A percentile compares a stretch with the other conserved stretches of the same genome.
Conservation (phyloP, 805 yeast genomes). For the Spathaspora hagerdaliae region DNA sequence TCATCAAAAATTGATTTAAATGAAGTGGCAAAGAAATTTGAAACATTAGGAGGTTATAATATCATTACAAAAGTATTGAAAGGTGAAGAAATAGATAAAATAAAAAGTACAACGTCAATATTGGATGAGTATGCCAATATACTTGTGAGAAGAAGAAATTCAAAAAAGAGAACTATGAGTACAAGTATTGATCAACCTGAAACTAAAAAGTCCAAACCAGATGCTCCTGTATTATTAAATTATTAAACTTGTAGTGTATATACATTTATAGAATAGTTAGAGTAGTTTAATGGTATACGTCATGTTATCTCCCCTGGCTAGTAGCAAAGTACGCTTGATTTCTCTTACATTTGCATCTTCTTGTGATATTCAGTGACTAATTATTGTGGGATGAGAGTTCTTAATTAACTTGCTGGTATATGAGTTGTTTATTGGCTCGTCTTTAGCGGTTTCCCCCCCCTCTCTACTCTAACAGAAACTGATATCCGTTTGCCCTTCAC, state of each 20-base stretch:
- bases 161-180: conserved; percentile 4
- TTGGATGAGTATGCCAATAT: conserved; percentile 1
- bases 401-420: too few relatives aligned
- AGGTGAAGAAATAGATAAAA: neutral
- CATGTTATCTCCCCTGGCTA: too few relatives aligned
- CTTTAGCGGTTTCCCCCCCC: too few relatives aligned
- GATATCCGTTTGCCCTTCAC: too few relatives aligned
- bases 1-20: neutral
- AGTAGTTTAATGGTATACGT: neutral
- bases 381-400: too few relatives aligned
- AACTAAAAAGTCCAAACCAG: conserved; percentile 7
- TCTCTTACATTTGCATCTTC: too few relatives aligned
- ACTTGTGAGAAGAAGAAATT: conserved; percentile 2
- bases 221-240: conserved; percentile 4
- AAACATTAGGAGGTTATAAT: neutral
- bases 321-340: too few relatives aligned
- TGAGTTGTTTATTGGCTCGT: too few relatives aligned
- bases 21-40: neutral
- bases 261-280: neutral
- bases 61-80: neutral
- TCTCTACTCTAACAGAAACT: too few relatives aligned
- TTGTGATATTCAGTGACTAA: too few relatives aligned
- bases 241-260: conserved; percentile 1
- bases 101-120: neutral
- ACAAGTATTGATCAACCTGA: neutral